Evolutionary conservation across 202 grass and related monocot species (phyloP).

Genomic region (Carex arenaria): DNA sequence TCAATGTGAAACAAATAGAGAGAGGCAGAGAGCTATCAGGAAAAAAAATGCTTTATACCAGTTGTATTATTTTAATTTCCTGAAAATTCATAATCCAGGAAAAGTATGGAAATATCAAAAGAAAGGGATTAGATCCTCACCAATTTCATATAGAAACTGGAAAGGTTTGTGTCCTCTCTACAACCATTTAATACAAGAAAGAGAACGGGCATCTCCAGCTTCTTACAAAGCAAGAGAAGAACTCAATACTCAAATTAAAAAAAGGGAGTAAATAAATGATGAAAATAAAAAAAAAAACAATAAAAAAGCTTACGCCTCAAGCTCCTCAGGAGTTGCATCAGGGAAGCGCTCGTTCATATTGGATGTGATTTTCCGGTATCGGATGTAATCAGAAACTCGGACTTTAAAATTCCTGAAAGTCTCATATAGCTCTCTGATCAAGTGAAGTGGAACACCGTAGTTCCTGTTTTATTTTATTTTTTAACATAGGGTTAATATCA

Average conservation of each 20-base stretch:
- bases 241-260: background rate
- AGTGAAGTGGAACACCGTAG: conserved; percentile 89
- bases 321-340: conserved; percentile 72
- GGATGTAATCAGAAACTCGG: conserved; percentile 75
- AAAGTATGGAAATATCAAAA: background rate
- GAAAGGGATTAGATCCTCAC: background rate
- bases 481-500: conserved; percentile 23
- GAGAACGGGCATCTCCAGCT: background rate
- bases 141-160: background rate
- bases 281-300: background rate
- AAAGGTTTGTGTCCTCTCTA: background rate
- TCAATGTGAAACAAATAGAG: background rate
- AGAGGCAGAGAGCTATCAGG: background rate
- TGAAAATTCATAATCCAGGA: background rate
- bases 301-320: conserved; percentile 52
- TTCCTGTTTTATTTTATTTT: conserved; percentile 45
- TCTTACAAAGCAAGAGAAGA: background rate
- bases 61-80: background rate
- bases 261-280: background rate
- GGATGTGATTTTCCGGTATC: conserved; percentile 94
- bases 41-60: background rate
- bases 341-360: conserved; percentile 99
- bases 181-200: background rate
- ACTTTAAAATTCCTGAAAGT: conserved; percentile 92
- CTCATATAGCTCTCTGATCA: conserved; percentile 95